Conservation (phyloP, 441 rosid genomes). For the Eruca vesicaria region DNA sequence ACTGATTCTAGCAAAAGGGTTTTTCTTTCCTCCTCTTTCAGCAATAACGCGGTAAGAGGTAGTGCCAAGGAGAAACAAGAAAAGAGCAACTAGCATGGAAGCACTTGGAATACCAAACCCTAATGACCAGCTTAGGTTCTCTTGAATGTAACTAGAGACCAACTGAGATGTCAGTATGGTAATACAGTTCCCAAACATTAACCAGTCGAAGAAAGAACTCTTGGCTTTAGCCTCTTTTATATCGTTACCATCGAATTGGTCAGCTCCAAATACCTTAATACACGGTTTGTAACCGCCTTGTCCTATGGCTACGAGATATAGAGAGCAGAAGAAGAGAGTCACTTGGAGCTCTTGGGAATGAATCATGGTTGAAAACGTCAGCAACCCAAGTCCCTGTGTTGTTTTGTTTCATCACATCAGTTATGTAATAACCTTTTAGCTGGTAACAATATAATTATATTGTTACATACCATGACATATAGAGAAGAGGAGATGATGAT, state of each 20-base stretch:
- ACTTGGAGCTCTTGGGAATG: neutral
- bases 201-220: neutral
- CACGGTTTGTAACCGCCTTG: slow-evolving; percentile 56
- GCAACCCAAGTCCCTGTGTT: neutral
- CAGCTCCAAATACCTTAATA: slow-evolving; percentile 56
- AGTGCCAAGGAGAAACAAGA: neutral
- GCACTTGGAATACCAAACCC: neutral
- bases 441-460: neutral
- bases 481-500: neutral
- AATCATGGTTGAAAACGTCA: neutral
- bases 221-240: neutral
- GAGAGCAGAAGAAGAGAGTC: slow-evolving; percentile 42
- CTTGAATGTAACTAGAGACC: neutral
- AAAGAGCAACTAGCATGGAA: neutral
- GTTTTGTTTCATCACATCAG: neutral
- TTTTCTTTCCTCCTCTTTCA: neutral
- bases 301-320: slow-evolving; percentile 51
- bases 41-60: neutral
- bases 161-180: neutral
- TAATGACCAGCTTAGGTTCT: neutral
- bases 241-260: slow-evolving; percentile 42
- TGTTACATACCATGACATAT: neutral
- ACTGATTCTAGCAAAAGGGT: neutral
- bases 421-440: neutral
- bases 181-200: neutral